phyloP scores from a whole-genome alignment of 345 rosid genomes.

The Boechera stricta region DNA sequence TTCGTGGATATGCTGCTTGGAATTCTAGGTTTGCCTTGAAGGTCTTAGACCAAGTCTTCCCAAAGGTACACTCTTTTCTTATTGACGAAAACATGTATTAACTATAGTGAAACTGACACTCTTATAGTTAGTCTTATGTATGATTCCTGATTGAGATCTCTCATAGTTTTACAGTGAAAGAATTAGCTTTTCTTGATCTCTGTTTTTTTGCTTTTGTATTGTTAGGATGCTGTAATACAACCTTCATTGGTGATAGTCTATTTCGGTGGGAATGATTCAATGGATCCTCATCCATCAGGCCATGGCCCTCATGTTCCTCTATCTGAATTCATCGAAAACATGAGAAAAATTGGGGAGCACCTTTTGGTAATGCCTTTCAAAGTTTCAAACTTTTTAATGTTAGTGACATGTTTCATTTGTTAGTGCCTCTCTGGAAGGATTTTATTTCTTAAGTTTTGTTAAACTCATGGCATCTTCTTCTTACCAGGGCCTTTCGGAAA shows the following conservation, averaged over 20 bases:
- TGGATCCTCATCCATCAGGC: slow-evolving; percentile 64
- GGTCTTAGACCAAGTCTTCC: slow-evolving; percentile 74
- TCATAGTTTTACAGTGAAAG: background rate
- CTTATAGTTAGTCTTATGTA: background rate
- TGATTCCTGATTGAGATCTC: background rate
- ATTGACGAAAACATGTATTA: background rate
- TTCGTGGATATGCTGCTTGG: slow-evolving; percentile 92
- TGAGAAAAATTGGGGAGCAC: slow-evolving; percentile 74
- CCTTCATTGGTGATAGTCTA: slow-evolving; percentile 90
- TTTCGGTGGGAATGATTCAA: slow-evolving; percentile 94
- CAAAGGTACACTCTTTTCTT: slow-evolving; percentile 59
- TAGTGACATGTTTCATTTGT: background rate
- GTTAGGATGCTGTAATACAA: slow-evolving; percentile 67
- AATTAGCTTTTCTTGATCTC: background rate
- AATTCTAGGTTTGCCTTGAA: slow-evolving; percentile 77
- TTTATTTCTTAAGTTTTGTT: background rate
- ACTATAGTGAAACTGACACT: slow-evolving; percentile 5
- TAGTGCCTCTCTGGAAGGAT: background rate
- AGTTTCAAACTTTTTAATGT: background rate
- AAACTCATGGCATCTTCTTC: slow-evolving; percentile 22
- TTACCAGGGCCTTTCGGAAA: slow-evolving; percentile 75
- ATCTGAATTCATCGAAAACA: slow-evolving; percentile 70
- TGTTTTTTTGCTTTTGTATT: background rate
- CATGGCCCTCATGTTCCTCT: slow-evolving; percentile 90
- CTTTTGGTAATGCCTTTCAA: slow-evolving; percentile 60